These are phyloP conservation scores for Solanum appendiculatum DNA, from an alignment of 257 asterid genomes.

Conservation along the genomic window DNA sequence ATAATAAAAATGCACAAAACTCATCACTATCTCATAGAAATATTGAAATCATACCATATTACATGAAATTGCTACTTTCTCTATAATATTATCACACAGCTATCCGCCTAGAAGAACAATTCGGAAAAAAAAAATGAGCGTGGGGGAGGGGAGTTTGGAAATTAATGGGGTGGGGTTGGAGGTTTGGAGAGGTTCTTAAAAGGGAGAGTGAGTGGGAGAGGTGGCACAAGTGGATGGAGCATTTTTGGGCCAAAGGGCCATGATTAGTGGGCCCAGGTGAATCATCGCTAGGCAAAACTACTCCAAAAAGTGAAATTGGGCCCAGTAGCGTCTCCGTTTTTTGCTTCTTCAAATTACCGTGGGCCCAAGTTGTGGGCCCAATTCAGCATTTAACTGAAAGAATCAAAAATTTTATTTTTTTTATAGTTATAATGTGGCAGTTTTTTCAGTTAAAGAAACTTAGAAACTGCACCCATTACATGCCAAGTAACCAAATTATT, in stretches of 20 bases:
- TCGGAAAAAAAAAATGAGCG: too few species aligned
- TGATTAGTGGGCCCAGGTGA: slow-evolving; percentile 47
- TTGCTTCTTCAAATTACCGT: slow-evolving; percentile 9
- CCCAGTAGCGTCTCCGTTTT: slow-evolving; percentile 29
- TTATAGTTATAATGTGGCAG: slow-evolving; percentile 12
- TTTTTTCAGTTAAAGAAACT: slow-evolving; percentile 15
- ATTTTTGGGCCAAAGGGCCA: slow-evolving; percentile 32
- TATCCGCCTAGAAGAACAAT: background rate
- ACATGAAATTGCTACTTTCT: too few species aligned
- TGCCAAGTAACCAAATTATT: slow-evolving; percentile 1
- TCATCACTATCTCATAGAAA: too few species aligned
- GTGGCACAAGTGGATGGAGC: slow-evolving; percentile 40
- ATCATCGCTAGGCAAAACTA: slow-evolving; percentile 22
- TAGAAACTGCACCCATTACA: background rate
- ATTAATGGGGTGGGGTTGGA: too few species aligned
- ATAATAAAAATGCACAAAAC: too few species aligned
- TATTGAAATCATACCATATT: too few species aligned
- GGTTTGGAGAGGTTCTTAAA: background rate
- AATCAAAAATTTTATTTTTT: background rate
- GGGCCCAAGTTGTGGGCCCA: slow-evolving; percentile 19
- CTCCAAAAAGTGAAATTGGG: slow-evolving; percentile 11
- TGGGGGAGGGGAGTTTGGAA: too few species aligned
- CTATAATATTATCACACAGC: too few species aligned
- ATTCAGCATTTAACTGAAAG: background rate
- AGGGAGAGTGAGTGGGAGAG: slow-evolving; percentile 6